Percentiles rank a stretch among this genome's conserved stretches.
Evolutionary conservation across 2,329 filamentous ascomycete genomes (phyloP).

Genomic region (Monilinia polystroma): DNA sequence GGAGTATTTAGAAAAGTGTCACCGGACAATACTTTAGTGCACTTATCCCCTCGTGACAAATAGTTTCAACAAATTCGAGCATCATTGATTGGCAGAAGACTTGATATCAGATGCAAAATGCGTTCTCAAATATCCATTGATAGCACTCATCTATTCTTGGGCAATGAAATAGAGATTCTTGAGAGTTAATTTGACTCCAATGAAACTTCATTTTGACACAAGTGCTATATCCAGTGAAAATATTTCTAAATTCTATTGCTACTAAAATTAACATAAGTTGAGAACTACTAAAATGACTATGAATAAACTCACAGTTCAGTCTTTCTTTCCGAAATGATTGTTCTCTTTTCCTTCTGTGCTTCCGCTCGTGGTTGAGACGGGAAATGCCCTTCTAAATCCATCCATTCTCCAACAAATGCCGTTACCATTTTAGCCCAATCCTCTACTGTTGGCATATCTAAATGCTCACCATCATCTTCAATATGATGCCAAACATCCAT

Average conservation of each 20-base stretch:
- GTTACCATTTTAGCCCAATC: slow-evolving; percentile 87
- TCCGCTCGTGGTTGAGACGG: slow-evolving; percentile 25
- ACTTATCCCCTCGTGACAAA: neutral
- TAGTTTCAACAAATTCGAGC: neutral
- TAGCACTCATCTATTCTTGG: neutral
- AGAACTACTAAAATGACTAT: slow-evolving; percentile 21
- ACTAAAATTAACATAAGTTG: slow-evolving; percentile 18
- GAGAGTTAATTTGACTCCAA: neutral
- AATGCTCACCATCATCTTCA: slow-evolving; percentile 77
- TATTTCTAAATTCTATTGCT: slow-evolving; percentile 14
- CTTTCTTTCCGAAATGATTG: slow-evolving; percentile 25
- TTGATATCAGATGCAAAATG: too few species aligned
- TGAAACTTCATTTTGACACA: neutral
- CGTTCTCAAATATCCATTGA: too few species aligned
- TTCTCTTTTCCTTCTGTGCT: slow-evolving; percentile 28
- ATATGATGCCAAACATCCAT: slow-evolving; percentile 76
- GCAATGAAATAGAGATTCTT: neutral
- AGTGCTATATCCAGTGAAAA: neutral
- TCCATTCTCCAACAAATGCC: slow-evolving; percentile 87
- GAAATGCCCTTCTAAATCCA: slow-evolving; percentile 62
- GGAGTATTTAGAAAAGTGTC: neutral
- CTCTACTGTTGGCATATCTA: slow-evolving; percentile 75
- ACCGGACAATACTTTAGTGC: neutral
- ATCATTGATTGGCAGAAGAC: neutral
- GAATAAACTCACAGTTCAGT: slow-evolving; percentile 40